A percentile compares a stretch with the other conserved stretches of the same genome.
These are phyloP conservation scores for Monosporascus ibericus DNA, from an alignment of 2,329 filamentous ascomycete species.

Conservation along the genomic window DNA sequence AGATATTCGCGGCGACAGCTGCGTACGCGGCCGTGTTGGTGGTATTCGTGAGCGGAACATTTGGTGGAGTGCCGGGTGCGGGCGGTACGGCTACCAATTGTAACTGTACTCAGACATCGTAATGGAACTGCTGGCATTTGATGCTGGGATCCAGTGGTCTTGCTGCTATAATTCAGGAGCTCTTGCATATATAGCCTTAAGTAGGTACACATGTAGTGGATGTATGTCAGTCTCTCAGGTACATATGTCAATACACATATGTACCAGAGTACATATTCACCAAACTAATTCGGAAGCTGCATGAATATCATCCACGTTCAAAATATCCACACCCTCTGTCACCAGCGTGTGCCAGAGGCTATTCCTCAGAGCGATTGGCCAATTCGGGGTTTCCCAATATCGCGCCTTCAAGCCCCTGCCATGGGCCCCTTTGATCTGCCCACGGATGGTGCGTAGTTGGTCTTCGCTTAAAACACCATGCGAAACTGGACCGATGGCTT, in stretches of 20 bases:
- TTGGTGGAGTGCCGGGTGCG: background rate
- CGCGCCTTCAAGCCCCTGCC: constrained; percentile 47
- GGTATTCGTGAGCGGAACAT: constrained; percentile 8
- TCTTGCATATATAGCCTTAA: too few relatives aligned
- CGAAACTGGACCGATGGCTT: constrained; percentile 42
- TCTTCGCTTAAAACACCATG: constrained; percentile 28
- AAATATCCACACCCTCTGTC: constrained; percentile 51
- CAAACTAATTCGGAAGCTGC: background rate
- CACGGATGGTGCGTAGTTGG: constrained; percentile 35
- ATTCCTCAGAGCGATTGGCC: constrained; percentile 49
- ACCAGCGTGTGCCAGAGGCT: constrained; percentile 50
- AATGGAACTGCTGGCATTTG: too few relatives aligned
- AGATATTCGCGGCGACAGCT: constrained; percentile 11
- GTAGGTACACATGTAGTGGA: too few relatives aligned
- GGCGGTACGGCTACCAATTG: too few relatives aligned
- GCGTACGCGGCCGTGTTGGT: constrained; percentile 11
- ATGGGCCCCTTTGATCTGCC: constrained; percentile 38
- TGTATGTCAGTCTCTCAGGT: too few relatives aligned
- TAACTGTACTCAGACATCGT: too few relatives aligned
- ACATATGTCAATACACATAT: too few relatives aligned
- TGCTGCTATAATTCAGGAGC: too few relatives aligned
- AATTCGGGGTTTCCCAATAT: constrained; percentile 55
- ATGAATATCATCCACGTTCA: constrained; percentile 55
- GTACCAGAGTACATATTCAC: background rate
- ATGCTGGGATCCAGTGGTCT: too few relatives aligned